Percentiles rank a stretch among this genome's conserved stretches.
These are phyloP conservation scores for Phyllosticta capitalensis DNA, from an alignment of 2,329 filamentous ascomycete species.

Conservation along the genomic window DNA sequence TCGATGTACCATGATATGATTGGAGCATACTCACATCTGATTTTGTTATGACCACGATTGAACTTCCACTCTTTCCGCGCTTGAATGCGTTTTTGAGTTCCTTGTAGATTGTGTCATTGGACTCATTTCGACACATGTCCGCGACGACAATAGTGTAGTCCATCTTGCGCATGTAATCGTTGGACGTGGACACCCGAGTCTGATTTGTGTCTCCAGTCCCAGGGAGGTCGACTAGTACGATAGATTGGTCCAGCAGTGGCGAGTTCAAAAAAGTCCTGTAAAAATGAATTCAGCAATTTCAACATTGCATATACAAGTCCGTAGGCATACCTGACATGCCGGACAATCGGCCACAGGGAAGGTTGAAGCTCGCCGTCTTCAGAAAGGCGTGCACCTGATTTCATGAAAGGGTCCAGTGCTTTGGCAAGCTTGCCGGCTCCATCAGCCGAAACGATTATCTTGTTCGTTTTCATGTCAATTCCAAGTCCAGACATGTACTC, in stretches of 20 bases:
- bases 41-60: constrained; percentile 16
- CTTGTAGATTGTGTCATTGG: too few species aligned
- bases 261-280: constrained; percentile 10
- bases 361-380: not conserved
- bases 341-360: constrained; percentile 19
- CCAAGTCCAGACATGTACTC: not conserved
- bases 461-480: not conserved
- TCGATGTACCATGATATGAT: too few species aligned
- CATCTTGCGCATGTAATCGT: constrained; percentile 14
- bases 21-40: constrained; percentile 13
- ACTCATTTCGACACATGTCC: too few species aligned
- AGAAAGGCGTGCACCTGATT: not conserved
- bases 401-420: too few species aligned
- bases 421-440: too few species aligned
- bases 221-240: constrained; percentile 16
- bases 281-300: not conserved
- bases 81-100: too few species aligned
- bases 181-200: constrained; percentile 11
- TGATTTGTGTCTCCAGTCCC: constrained; percentile 15
- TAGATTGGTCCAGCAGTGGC: constrained; percentile 10
- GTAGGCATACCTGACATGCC: constrained; percentile 11
- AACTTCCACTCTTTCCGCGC: constrained; percentile 15
- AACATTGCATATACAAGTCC: not conserved
- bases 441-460: too few species aligned
- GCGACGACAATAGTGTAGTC: constrained; percentile 17